Conservation (phyloP, 805 yeast genomes). For the Candida awuae region DNA sequence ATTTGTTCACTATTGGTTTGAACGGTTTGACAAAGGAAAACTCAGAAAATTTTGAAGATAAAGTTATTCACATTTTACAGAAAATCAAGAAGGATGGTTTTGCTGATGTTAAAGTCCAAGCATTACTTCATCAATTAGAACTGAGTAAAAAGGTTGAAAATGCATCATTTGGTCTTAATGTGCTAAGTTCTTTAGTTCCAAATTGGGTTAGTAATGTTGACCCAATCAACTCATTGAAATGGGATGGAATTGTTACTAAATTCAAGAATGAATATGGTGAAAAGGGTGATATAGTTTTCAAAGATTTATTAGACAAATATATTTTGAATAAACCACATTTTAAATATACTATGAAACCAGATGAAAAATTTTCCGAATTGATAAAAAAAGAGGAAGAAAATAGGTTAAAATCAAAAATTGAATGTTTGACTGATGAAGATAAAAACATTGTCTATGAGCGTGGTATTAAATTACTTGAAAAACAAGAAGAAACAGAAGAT, state of each 20-base stretch:
- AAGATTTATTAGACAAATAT: slow-evolving; percentile 46
- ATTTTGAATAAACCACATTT: slow-evolving; percentile 51
- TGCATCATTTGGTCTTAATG: slow-evolving; percentile 79
- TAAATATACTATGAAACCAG: slow-evolving; percentile 71
- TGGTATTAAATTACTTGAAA: slow-evolving; percentile 50
- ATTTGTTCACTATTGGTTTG: slow-evolving; percentile 76
- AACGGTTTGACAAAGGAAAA: slow-evolving; percentile 56
- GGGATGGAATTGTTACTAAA: slow-evolving; percentile 47
- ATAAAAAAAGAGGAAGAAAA: slow-evolving; percentile 48
- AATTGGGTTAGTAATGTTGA: slow-evolving; percentile 80
- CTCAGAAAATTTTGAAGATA: slow-evolving; percentile 39
- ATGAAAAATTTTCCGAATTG: slow-evolving; percentile 41
- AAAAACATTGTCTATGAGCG: slow-evolving; percentile 48
- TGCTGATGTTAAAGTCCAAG: slow-evolving; percentile 60
- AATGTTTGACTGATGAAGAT: slow-evolving; percentile 45
- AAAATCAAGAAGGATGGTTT: slow-evolving; percentile 39
- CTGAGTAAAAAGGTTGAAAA: slow-evolving; percentile 76
- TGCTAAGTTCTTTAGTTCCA: slow-evolving; percentile 68
- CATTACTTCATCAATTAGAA: slow-evolving; percentile 83
- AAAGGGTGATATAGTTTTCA: slow-evolving; percentile 51
- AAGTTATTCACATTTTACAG: slow-evolving; percentile 40
- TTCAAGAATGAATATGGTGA: slow-evolving; percentile 55
- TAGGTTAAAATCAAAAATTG: slow-evolving; percentile 39
- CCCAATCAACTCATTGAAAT: slow-evolving; percentile 60
- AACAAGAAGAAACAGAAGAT: slow-evolving; percentile 66